Evolutionary conservation across 2,329 filamentous ascomycete genomes (phyloP).

Genomic region (Fusarium zealandicum): DNA sequence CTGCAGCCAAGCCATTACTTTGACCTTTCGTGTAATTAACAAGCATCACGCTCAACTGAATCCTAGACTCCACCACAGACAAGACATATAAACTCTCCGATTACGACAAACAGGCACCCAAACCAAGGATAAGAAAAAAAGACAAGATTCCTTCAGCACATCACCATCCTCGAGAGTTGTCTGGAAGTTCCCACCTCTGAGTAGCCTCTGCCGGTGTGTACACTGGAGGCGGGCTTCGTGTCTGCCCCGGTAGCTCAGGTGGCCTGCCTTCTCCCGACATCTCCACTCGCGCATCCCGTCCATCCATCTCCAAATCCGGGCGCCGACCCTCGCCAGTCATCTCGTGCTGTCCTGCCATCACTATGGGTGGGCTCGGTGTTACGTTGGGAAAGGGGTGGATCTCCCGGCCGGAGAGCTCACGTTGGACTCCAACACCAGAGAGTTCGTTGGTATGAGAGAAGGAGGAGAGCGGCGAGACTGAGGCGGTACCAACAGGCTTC

Average conservation of each 20-base stretch:
- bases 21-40: too few relatives aligned
- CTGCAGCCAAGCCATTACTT: too few relatives aligned
- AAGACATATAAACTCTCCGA: too few relatives aligned
- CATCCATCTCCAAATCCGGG: conserved; percentile 34
- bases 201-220: conserved; percentile 12
- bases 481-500: conserved; percentile 28
- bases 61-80: too few relatives aligned
- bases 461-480: conserved; percentile 33
- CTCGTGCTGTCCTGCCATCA: conserved; percentile 34
- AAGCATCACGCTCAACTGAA: too few relatives aligned
- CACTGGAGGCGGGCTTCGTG: conserved; percentile 19
- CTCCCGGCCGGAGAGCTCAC: conserved; percentile 27
- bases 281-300: conserved; percentile 25
- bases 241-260: conserved; percentile 25
- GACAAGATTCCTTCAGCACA: too few relatives aligned
- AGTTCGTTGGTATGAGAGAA: conserved; percentile 33
- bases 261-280: conserved; percentile 27
- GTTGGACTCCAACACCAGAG: conserved; percentile 18
- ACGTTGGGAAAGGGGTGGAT: conserved; percentile 20
- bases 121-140: too few relatives aligned
- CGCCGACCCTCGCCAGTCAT: conserved; percentile 29
- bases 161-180: conserved; percentile 23
- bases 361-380: conserved; percentile 27
- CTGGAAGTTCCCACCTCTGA: conserved; percentile 37
- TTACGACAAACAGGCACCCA: too few relatives aligned